phyloP scores from a whole-genome alignment of 1,284 basidiomycete species.

The Calocybe gambosa region DNA sequence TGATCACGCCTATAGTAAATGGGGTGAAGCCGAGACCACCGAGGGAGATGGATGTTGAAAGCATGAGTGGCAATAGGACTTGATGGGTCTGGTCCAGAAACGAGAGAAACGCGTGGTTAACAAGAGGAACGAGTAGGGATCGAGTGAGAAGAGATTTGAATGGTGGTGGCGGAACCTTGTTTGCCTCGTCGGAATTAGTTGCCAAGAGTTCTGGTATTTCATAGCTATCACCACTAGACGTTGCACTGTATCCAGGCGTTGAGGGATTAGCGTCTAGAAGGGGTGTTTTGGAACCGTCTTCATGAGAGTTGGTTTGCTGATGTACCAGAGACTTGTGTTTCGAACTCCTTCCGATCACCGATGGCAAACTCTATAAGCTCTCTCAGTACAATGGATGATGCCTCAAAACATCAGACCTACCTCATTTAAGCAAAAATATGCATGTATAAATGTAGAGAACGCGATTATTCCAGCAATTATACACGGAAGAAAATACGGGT shows the following conservation, averaged over 20 bases:
- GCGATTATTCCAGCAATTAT: conserved; percentile 24
- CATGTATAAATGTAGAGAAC: conserved; percentile 23
- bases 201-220: neutral
- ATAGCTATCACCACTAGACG: neutral
- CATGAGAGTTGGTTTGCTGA: neutral
- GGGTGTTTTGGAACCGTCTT: neutral
- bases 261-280: conserved; percentile 1
- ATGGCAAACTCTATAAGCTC: conserved; percentile 9
- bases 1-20: conserved; percentile 26
- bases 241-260: conserved; percentile 1
- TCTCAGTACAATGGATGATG: conserved; percentile 30
- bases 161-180: conserved; percentile 8
- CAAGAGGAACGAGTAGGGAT: conserved; percentile 16
- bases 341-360: conserved; percentile 5
- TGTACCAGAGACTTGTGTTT: neutral
- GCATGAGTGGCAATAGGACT: conserved; percentile 27
- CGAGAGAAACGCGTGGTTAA: conserved; percentile 19
- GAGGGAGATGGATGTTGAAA: conserved; percentile 23
- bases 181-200: neutral
- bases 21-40: conserved; percentile 28
- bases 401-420: conserved; percentile 21
- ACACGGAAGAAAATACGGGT: conserved; percentile 41
- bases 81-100: conserved; percentile 25
- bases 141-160: conserved; percentile 18
- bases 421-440: conserved; percentile 28